These are phyloP conservation scores for Hibiscus syriacus DNA, from an alignment of 345 rosid species.

Conservation along the genomic window DNA sequence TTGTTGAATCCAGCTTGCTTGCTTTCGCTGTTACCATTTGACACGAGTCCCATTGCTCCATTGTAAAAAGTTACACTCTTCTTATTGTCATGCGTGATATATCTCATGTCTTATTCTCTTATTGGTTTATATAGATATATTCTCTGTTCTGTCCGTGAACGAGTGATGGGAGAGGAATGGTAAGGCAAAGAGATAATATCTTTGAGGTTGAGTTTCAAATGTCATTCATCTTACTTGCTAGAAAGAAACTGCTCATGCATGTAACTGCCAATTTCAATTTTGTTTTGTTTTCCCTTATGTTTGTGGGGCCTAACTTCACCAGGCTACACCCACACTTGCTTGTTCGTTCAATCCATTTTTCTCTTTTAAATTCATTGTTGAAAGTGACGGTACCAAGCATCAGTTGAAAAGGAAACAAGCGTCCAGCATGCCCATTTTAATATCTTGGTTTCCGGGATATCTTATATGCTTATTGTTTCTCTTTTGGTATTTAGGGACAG, in stretches of 20 bases:
- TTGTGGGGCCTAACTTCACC: slow-evolving; percentile 9
- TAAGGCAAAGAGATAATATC: not conserved
- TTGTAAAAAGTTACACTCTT: slow-evolving; percentile 1
- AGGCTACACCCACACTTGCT: not conserved
- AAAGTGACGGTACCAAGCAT: slow-evolving; percentile 7
- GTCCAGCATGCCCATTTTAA: not conserved
- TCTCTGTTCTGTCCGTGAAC: not conserved
- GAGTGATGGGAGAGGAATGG: slow-evolving; percentile 8
- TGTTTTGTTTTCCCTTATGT: not conserved
- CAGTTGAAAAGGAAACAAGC: not conserved
- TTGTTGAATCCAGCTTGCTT: slow-evolving; percentile 11
- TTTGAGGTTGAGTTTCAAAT: slow-evolving; percentile 9
- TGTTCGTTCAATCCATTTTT: not conserved
- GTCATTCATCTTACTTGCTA: not conserved
- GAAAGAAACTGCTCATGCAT: not conserved
- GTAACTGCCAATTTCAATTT: not conserved
- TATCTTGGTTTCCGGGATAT: not conserved
- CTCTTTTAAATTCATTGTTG: not conserved
- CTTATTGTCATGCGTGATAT: not conserved
- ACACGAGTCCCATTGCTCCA: not conserved
- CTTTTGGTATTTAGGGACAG: not conserved
- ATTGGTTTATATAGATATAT: not conserved
- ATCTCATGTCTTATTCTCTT: not conserved
- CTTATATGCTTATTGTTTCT: not conserved
- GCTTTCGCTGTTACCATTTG: not conserved